A percentile compares a stretch with the other conserved stretches of the same genome.
Evolutionary conservation across 1,284 basidiomycete species (phyloP).

Genomic region (Lignosus rhinocerotis): DNA sequence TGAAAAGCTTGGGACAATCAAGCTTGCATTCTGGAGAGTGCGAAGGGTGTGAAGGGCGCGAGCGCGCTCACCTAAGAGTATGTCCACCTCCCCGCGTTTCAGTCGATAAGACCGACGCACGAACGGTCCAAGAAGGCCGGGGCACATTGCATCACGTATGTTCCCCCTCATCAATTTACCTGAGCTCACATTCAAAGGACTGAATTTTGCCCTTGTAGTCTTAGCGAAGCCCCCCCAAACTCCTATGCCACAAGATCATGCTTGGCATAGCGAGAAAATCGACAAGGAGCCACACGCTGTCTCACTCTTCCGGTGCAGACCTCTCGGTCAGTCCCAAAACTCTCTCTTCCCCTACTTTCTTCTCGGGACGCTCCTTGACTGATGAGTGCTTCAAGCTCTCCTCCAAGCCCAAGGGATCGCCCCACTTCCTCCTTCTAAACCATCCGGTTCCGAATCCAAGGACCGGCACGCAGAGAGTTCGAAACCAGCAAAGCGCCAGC

Average conservation of each 20-base stretch:
- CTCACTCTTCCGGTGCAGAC: conserved; percentile 11
- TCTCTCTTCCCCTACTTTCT: too few relatives aligned
- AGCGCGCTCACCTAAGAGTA: not conserved
- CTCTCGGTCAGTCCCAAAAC: not conserved
- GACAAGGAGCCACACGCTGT: conserved; percentile 1
- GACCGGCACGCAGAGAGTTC: too few relatives aligned
- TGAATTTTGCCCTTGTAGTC: too few relatives aligned
- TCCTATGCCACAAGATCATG: too few relatives aligned
- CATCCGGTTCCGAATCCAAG: too few relatives aligned
- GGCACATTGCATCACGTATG: conserved; percentile 7
- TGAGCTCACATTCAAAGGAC: too few relatives aligned
- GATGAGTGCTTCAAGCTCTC: not conserved
- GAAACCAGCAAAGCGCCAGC: not conserved
- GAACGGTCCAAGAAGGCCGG: conserved; percentile 5
- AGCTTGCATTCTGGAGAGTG: not conserved
- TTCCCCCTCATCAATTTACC: not conserved
- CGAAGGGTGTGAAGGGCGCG: not conserved
- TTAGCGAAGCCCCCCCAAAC: not conserved
- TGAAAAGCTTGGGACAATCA: not conserved
- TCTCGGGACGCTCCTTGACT: not conserved
- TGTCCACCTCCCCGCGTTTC: not conserved
- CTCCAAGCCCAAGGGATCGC: conserved; percentile 18
- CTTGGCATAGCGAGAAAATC: too few relatives aligned
- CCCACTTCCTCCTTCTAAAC: too few relatives aligned
- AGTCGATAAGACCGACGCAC: not conserved